Conservation (phyloP, 2,329 filamentous ascomycete genomes). For the Arthrobotrys sphaeroides region DNA sequence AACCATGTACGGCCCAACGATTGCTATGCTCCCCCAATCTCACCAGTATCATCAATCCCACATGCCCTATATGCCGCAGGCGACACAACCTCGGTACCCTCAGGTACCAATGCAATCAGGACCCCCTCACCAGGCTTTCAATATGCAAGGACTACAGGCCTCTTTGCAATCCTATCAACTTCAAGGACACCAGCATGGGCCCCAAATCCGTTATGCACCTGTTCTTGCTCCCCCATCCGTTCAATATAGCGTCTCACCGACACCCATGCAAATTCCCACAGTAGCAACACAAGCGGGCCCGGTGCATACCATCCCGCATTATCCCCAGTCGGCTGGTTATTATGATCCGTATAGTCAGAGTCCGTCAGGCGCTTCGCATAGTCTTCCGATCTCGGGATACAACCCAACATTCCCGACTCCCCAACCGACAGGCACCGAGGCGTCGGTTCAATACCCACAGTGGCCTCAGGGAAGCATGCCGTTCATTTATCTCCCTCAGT, state of each 20-base stretch:
- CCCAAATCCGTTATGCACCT: constrained; percentile 47
- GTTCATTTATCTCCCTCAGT: constrained; percentile 48
- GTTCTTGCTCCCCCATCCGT: constrained; percentile 33
- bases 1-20: constrained; percentile 52
- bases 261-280: constrained; percentile 49
- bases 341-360: constrained; percentile 52
- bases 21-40: constrained; percentile 41
- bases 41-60: constrained; percentile 47
- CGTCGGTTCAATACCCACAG: constrained; percentile 39
- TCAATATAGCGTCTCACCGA: constrained; percentile 40
- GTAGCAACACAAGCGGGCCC: constrained; percentile 44
- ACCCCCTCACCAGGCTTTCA: constrained; percentile 44
- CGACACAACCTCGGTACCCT: constrained; percentile 37
- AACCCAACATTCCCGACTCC: constrained; percentile 28
- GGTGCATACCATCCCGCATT: constrained; percentile 35
- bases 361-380: constrained; percentile 35
- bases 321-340: constrained; percentile 28
- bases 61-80: constrained; percentile 40
- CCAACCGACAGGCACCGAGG: constrained; percentile 21
- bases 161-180: constrained; percentile 49
- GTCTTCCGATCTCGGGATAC: constrained; percentile 27
- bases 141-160: constrained; percentile 43
- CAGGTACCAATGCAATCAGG: constrained; percentile 31
- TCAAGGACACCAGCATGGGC: constrained; percentile 42
- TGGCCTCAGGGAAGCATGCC: constrained; percentile 51